Evolutionary conservation across 192 early-diverging fungal genomes (phyloP).

Genomic region (Dispira parvispora): DNA sequence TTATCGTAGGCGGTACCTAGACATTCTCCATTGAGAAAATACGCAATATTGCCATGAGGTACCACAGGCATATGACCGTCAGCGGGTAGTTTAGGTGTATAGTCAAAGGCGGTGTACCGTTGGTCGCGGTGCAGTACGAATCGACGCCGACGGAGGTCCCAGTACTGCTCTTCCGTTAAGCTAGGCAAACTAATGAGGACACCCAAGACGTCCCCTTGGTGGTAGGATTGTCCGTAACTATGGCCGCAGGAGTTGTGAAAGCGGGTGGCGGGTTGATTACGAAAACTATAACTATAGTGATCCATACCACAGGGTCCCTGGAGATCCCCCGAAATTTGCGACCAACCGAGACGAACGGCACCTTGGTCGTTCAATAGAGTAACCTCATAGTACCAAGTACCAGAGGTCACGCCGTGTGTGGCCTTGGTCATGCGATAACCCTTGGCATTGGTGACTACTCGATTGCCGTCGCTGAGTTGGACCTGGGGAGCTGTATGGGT

Average conservation of each 20-base stretch:
- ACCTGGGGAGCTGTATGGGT: slow-evolving; percentile 54
- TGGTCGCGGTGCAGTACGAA: slow-evolving; percentile 19
- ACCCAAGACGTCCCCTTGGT: slow-evolving; percentile 26
- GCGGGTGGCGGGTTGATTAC: slow-evolving; percentile 44
- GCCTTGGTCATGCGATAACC: slow-evolving; percentile 65
- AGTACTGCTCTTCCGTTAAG: slow-evolving; percentile 23
- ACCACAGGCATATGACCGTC: slow-evolving; percentile 23
- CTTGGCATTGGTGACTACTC: slow-evolving; percentile 46
- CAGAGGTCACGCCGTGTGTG: slow-evolving; percentile 51
- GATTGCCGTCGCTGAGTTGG: slow-evolving; percentile 33
- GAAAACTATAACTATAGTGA: slow-evolving; percentile 49
- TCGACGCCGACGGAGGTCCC: slow-evolving; percentile 26
- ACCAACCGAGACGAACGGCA: slow-evolving; percentile 54
- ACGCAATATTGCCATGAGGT: slow-evolving; percentile 37
- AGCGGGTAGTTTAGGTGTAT: slow-evolving; percentile 18
- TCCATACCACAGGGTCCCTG: slow-evolving; percentile 64
- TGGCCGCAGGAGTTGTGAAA: slow-evolving; percentile 40
- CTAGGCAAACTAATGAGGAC: slow-evolving; percentile 28
- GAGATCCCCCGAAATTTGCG: slow-evolving; percentile 57
- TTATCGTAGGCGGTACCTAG: slow-evolving; percentile 47
- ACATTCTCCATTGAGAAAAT: slow-evolving; percentile 46
- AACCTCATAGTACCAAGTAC: slow-evolving; percentile 62
- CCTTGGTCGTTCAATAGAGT: slow-evolving; percentile 32
- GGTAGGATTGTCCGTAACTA: slow-evolving; percentile 23
- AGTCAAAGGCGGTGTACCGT: slow-evolving; percentile 24